Base-by-base conservation (phyloP, 495 filamentous ascomycete genomes). In the Lepraria neglecta region DNA sequence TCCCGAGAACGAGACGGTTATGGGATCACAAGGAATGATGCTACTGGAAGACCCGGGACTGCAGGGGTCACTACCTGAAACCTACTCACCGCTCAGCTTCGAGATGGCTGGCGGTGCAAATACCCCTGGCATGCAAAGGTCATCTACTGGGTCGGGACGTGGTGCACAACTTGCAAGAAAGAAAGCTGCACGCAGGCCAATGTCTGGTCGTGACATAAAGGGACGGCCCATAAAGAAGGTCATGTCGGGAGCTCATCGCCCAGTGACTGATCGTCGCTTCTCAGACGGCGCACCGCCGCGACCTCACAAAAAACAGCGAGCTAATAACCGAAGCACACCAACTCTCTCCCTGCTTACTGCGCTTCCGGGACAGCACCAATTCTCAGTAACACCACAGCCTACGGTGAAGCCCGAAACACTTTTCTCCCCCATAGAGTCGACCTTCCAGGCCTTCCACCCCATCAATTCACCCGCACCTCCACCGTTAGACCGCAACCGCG, bases 1-100 rank as follows among this genome's bases (percentile, higher is more conserved):
- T 55, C 46, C 65, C 14, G 64, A 65, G 19, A 68, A 64, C 3
- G 74, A 77, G 63, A 67, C 70, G 10, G 73, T 77, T n/a, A 79
- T 79, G 76, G 76, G 76, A 3, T 72, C 71, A 56, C 73, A 74
- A n/a, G 74, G 76, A 0, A 78, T 78, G 76, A 65, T 74, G 55
- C 66, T 79, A 10, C 70, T 79, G 50, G 76, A 79, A 64, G 76
- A 78, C 63, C 67, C 72, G 3, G 73, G 76, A 3, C 64, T 76
- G 40, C 75, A 78, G 54, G 65, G 68, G 7, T 71, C 70, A 58
- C 48, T 66, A 21, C 65, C 67, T 14, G 70, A 71, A 46, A 59
- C 64, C 12, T 77, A 76, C 50, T 64, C 68, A 30, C 75, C 75
- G 12, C 62, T 76, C 42, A 64, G 56, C n/a, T 77, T 74, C 69